A percentile compares a stretch with the other conserved stretches of the same genome.
phyloP scores from a whole-genome alignment of 768 basidiomycete species.

The Russula sp. region DNA sequence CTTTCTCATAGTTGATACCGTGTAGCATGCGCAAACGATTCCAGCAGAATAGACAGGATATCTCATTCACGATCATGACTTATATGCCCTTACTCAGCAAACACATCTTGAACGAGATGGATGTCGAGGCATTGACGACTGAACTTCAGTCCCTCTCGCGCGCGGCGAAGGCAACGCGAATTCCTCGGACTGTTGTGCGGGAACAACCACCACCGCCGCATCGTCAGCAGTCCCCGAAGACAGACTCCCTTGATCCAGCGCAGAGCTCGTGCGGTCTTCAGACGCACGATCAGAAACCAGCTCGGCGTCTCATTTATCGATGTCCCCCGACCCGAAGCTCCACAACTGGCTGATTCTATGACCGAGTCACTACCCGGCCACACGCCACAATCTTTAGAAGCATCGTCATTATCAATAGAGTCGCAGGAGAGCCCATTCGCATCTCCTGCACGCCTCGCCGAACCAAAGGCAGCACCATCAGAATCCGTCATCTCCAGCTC shows the following conservation, averaged over 20 bases:
- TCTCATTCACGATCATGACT: constrained; percentile 70
- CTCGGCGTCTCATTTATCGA: constrained; percentile 43
- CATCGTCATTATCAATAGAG: constrained; percentile 24
- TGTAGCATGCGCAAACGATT: constrained; percentile 69
- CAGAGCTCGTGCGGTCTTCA: constrained; percentile 36
- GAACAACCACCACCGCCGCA: constrained; percentile 8
- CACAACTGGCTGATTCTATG: constrained; percentile 42
- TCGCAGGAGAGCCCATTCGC: not conserved
- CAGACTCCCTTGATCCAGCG: constrained; percentile 39
- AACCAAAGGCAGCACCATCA: constrained; percentile 12
- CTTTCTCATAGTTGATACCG: not conserved
- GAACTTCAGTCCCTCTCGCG: constrained; percentile 50
- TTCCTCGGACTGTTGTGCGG: constrained; percentile 26
- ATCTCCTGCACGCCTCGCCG: constrained; percentile 1
- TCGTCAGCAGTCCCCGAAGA: constrained; percentile 22
- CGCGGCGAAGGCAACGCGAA: constrained; percentile 30
- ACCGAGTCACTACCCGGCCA: constrained; percentile 34
- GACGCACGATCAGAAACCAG: constrained; percentile 48
- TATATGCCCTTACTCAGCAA: constrained; percentile 63
- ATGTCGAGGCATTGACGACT: constrained; percentile 67
- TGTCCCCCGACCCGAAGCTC: constrained; percentile 43
- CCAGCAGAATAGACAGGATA: constrained; percentile 71
- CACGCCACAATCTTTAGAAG: constrained; percentile 28
- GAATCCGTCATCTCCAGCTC: constrained; percentile 32
- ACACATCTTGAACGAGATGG: constrained; percentile 67